Percentiles rank a stretch among this genome's conserved stretches.
phyloP scores from a whole-genome alignment of 371 early-diverging fungal genomes.

The Circinella minor region DNA sequence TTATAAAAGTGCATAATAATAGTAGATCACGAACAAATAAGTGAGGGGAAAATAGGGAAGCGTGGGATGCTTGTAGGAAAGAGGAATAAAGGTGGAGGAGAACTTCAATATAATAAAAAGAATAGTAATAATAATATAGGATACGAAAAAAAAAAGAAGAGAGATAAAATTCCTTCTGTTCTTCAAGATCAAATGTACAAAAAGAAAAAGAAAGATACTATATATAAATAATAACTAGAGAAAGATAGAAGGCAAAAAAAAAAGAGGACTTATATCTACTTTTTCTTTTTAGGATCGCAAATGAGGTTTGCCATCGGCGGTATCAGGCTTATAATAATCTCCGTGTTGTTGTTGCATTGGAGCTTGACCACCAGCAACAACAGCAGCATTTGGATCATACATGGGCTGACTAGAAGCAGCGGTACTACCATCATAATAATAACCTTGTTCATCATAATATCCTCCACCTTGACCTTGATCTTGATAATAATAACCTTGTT shows the following conservation, averaged over 20 bases:
- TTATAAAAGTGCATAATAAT: background rate
- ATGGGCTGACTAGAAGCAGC: constrained; percentile 17
- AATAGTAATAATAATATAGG: too few relatives aligned
- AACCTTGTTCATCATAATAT: constrained; percentile 38
- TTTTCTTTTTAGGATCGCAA: constrained; percentile 11
- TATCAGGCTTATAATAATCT: constrained; percentile 24
- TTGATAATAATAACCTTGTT: constrained; percentile 34
- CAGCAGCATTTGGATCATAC: constrained; percentile 11
- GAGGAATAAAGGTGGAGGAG: too few relatives aligned
- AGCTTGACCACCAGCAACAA: constrained; percentile 5
- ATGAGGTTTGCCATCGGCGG: constrained; percentile 24
- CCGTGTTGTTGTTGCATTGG: constrained; percentile 2
- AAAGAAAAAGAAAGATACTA: background rate
- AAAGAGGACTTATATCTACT: background rate
- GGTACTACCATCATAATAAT: constrained; percentile 36
- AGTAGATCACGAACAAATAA: too few relatives aligned
- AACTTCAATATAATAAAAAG: too few relatives aligned
- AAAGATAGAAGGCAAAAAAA: background rate
- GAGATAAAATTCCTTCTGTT: background rate
- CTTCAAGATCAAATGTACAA: background rate
- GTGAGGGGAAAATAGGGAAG: background rate
- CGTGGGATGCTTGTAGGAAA: background rate
- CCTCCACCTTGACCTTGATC: constrained; percentile 25
- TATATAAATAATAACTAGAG: background rate
- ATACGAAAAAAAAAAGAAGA: background rate